Percentiles rank a stretch among this genome's conserved stretches.
Conservation (phyloP, 768 basidiomycete genomes). For the Rhodosporidiobolus odoratus region DNA sequence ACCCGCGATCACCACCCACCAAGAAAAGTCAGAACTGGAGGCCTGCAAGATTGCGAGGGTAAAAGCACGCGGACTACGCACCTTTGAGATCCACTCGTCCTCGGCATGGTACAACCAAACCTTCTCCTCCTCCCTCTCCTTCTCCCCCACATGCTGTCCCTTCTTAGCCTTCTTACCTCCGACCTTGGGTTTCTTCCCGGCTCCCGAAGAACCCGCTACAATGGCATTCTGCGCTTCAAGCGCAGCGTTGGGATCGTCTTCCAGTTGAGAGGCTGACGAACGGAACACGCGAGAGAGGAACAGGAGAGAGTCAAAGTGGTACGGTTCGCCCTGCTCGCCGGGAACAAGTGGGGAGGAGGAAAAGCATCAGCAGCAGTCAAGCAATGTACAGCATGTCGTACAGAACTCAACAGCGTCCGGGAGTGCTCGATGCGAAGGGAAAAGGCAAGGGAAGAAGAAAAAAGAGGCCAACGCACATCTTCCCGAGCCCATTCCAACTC, state of each 20-base stretch:
- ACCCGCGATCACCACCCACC: background rate
- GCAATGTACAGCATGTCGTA: background rate
- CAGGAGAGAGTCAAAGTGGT: constrained; percentile 41
- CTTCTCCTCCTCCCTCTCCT: constrained; percentile 51
- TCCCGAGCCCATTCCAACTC: constrained; percentile 70
- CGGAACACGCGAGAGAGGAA: constrained; percentile 44
- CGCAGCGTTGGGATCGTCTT: constrained; percentile 61
- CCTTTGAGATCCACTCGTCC: constrained; percentile 67
- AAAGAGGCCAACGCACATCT: constrained; percentile 51
- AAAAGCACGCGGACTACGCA: constrained; percentile 45
- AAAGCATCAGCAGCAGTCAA: too few species aligned
- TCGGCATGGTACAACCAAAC: constrained; percentile 78
- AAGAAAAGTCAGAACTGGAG: background rate
- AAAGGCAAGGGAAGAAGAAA: background rate
- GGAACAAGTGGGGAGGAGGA: background rate
- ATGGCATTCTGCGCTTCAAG: constrained; percentile 45
- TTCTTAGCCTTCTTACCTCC: constrained; percentile 51
- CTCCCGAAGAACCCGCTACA: constrained; percentile 43
- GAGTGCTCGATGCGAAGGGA: background rate
- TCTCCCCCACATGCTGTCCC: constrained; percentile 44
- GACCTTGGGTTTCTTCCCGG: constrained; percentile 41
- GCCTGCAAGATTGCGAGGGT: background rate
- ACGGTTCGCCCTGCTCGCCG: constrained; percentile 32
- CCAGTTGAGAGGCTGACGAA: constrained; percentile 53
- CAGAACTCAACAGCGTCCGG: background rate